A percentile compares a stretch with the other conserved stretches of the same genome.
Evolutionary conservation across 2,329 filamentous ascomycete species (phyloP).

Genomic region (Alternaria sp.): DNA sequence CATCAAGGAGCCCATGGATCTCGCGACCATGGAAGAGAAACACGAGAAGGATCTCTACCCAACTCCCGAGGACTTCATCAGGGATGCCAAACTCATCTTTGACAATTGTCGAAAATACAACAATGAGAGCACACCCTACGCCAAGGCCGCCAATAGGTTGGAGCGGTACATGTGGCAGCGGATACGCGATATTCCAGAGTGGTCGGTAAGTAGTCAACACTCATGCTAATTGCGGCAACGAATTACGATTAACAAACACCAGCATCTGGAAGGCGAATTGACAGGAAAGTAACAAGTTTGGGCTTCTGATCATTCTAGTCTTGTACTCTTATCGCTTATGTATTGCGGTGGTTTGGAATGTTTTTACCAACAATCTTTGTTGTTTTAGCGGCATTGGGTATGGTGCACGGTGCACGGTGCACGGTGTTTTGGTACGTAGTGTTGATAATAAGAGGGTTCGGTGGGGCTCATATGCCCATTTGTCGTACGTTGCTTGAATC

Average conservation of each 20-base stretch:
- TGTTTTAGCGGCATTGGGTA: slow-evolving; percentile 30
- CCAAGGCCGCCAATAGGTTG: slow-evolving; percentile 91
- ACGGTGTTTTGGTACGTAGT: neutral
- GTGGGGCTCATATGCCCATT: slow-evolving; percentile 17
- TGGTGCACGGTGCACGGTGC: slow-evolving; percentile 18
- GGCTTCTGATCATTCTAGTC: neutral
- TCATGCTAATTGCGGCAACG: neutral
- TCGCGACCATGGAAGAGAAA: slow-evolving; percentile 94
- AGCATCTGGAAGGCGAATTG: slow-evolving; percentile 47
- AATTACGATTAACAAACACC: slow-evolving; percentile 10
- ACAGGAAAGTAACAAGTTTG: slow-evolving; percentile 33
- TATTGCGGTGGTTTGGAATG: slow-evolving; percentile 2
- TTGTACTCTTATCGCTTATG: too few relatives aligned
- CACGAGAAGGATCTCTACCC: slow-evolving; percentile 92
- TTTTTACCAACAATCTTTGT: slow-evolving; percentile 6
- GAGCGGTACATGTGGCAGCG: slow-evolving; percentile 96
- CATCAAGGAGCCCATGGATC: slow-evolving; percentile 97
- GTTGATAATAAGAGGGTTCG: neutral
- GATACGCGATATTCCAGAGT: slow-evolving; percentile 91
- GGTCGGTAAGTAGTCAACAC: slow-evolving; percentile 58
- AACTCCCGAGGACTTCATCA: slow-evolving; percentile 90
- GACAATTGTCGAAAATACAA: slow-evolving; percentile 97
- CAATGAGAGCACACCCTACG: slow-evolving; percentile 92
- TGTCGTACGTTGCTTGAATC: slow-evolving; percentile 9
- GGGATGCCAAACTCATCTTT: slow-evolving; percentile 87